Conservation (phyloP, 2,329 filamentous ascomycete species). For the Aschersonia sp. region DNA sequence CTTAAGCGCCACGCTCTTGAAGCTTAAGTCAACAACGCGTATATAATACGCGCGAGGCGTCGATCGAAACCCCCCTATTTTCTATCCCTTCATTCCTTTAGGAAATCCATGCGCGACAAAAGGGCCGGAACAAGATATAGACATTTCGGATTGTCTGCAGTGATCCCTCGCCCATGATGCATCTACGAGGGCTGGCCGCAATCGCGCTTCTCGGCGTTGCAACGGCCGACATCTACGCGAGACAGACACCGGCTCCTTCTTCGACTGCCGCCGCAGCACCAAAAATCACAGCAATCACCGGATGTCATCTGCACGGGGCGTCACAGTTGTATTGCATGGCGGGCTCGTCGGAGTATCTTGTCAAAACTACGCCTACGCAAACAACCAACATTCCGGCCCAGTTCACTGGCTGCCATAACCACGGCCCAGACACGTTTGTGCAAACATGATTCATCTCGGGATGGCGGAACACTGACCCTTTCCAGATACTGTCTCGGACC, state of each 20-base stretch:
- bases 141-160: neutral
- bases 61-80: too few relatives aligned
- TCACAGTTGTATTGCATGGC: slow-evolving; percentile 29
- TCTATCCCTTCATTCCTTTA: too few relatives aligned
- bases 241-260: slow-evolving; percentile 17
- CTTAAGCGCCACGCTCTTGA: too few relatives aligned
- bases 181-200: neutral
- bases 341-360: slow-evolving; percentile 25
- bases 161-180: neutral
- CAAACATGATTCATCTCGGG: neutral
- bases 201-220: slow-evolving; percentile 3
- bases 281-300: slow-evolving; percentile 21
- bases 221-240: slow-evolving; percentile 11
- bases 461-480: neutral
- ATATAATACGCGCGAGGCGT: too few relatives aligned
- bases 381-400: slow-evolving; percentile 41
- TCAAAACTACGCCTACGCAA: slow-evolving; percentile 33
- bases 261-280: slow-evolving; percentile 8
- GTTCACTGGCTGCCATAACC: slow-evolving; percentile 51
- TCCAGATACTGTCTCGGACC: slow-evolving; percentile 46
- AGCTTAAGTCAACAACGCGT: too few relatives aligned
- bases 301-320: slow-evolving; percentile 25
- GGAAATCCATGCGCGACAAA: neutral
- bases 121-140: too few relatives aligned
- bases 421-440: slow-evolving; percentile 39